Evolutionary conservation across 352 stramenopile genomes (phyloP), one percentile per base, ranked within the genome.

Genomic region (Pythium apleroticum): DNA sequence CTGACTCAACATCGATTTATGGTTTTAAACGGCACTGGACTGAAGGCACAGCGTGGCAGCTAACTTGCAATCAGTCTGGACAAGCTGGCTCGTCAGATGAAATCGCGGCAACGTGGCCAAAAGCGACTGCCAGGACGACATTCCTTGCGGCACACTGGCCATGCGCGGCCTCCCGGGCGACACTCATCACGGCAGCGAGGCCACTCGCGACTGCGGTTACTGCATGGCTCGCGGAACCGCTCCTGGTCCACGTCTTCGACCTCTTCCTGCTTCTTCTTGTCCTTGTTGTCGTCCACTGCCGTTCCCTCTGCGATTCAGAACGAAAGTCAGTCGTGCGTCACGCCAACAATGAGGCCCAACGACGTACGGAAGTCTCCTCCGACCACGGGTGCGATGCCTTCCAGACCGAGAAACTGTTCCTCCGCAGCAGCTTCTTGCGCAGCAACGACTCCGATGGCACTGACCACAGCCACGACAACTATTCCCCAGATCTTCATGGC

Each of bases 51-150:
- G 20, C 20, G 5, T 50, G n/a, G n/a, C 2, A 19, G n/a, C 39
- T 15, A 28, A 14, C 20, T 4, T 39, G 52, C 24, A 28, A 11
- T 35, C 52, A 57, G 27, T n/a, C 25, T 27, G 10, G 14, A 45
- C 14, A 35, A 41, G 30, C 30, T 20, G 1, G 8, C 30, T 14
- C 19, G 15, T 52, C n/a, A 59, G 25, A 31, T 25, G 22, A 60
- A 69, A 10, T 57, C 24, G 30, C 63, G 55, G 37, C 55, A 69
- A 39, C 55, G 63, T 7, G 63, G 63, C 63, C 63, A 69, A 24
- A 60, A 64, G 43, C 39, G 53, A 20, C 60, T 61, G 6, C 60
- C 52, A 12, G 52, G 52, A 45, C 37, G 52, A 22, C 60, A 62
- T 27, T 56, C 39, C 11, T 14, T 28, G 17, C 48, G 58, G 35